These are phyloP conservation scores for Fomitopsis betulina DNA, from an alignment of 1,284 basidiomycete species.

Conservation along the genomic window DNA sequence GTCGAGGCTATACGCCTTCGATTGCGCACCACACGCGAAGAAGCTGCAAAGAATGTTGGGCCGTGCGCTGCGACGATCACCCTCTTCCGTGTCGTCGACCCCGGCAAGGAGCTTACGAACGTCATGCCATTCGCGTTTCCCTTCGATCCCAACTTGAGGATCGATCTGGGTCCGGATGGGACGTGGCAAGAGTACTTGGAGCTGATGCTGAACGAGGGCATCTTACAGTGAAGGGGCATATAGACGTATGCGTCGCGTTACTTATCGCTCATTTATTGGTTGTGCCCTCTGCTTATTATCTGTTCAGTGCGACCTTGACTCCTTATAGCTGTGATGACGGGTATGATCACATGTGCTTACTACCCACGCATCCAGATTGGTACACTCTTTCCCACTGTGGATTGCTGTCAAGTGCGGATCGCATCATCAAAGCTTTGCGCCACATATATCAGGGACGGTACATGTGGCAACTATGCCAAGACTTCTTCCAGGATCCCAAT, in stretches of 20 bases:
- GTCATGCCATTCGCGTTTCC: not conserved
- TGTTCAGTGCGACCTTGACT: too few relatives aligned
- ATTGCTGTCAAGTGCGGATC: too few relatives aligned
- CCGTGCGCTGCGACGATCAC: not conserved
- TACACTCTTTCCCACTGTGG: too few relatives aligned
- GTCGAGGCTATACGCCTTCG: not conserved
- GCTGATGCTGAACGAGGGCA: not conserved
- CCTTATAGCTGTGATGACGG: too few relatives aligned
- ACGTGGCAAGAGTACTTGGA: not conserved
- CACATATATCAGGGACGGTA: too few relatives aligned
- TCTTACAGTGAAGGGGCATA: not conserved
- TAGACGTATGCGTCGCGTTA: too few relatives aligned
- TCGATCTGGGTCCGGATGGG: not conserved
- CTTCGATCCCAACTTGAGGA: not conserved
- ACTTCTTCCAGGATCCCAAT: constrained; percentile 49
- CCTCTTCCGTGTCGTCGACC: not conserved
- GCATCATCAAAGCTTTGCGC: too few relatives aligned
- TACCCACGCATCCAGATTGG: too few relatives aligned
- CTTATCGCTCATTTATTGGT: too few relatives aligned
- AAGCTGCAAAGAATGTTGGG: not conserved
- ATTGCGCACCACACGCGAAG: not conserved
- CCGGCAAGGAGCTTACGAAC: not conserved
- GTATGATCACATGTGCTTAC: too few relatives aligned
- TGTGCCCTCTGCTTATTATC: too few relatives aligned
- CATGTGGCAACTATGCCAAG: constrained; percentile 25